Evolutionary conservation across 2,329 filamentous ascomycete species (phyloP).

Genomic region (Trichoderma harzianum): DNA sequence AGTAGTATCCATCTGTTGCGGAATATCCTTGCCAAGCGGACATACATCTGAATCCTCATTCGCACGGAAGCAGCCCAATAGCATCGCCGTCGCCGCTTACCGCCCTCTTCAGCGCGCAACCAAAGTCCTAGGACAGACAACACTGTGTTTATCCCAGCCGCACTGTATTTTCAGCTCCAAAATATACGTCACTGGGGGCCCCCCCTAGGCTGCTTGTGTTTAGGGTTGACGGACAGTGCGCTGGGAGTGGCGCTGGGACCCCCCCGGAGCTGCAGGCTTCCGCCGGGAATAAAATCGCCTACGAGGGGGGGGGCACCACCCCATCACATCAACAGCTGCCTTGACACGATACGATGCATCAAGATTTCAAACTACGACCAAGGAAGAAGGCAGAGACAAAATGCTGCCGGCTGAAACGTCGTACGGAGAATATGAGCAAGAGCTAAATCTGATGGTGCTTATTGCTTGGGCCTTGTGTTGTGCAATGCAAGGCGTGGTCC

Average conservation of each 20-base stretch:
- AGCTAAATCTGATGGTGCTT: not conserved
- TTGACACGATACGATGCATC: not conserved
- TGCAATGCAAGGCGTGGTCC: not conserved
- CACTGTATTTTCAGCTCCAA: not conserved
- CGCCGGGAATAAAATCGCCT: conserved; percentile 18
- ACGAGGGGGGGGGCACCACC: not conserved
- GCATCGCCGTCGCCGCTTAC: not conserved
- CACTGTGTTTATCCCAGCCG: not conserved
- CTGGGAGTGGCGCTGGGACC: not conserved
- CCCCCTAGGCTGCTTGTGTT: not conserved
- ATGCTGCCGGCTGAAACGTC: conserved; percentile 9
- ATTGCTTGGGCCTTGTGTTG: not conserved
- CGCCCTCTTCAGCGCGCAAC: not conserved
- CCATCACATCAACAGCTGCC: not conserved
- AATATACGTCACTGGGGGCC: conserved; percentile 1
- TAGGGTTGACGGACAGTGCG: conserved; percentile 6
- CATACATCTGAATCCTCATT: not conserved
- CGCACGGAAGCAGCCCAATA: not conserved
- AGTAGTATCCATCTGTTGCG: not conserved
- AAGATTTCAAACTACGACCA: not conserved
- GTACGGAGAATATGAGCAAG: not conserved
- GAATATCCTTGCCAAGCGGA: not conserved
- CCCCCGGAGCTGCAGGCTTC: conserved; percentile 6
- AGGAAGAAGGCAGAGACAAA: conserved; percentile 3
- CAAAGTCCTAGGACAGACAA: not conserved